Percentiles rank a stretch among this genome's conserved stretches.
These are phyloP conservation scores for Cryptococcus maquisensis DNA, from an alignment of 1,284 basidiomycete genomes.

Conservation along the genomic window DNA sequence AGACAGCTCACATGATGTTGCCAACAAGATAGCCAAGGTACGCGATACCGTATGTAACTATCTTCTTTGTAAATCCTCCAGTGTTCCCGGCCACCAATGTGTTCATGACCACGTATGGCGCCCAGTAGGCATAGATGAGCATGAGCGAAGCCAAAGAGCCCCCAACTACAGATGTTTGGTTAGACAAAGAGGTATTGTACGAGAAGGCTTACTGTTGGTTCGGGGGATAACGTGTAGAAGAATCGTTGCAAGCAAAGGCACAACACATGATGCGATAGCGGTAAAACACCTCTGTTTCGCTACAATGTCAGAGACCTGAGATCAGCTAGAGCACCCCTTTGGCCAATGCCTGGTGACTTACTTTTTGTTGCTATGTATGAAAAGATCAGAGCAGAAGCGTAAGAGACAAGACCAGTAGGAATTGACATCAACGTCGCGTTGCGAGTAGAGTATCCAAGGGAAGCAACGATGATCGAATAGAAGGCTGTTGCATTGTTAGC, in stretches of 20 bases:
- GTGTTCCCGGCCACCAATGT: conserved; percentile 24
- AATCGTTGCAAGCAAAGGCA: conserved; percentile 16
- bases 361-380: conserved; percentile 21
- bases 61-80: conserved; percentile 34
- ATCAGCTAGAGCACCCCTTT: neutral
- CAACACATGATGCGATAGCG: conserved; percentile 11
- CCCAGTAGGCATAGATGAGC: conserved; percentile 26
- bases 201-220: conserved; percentile 20
- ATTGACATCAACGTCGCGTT: conserved; percentile 29
- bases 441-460: conserved; percentile 11
- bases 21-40: conserved; percentile 31
- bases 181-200: conserved; percentile 3
- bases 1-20: conserved; percentile 10
- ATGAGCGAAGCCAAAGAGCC: conserved; percentile 23
- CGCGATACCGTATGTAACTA: conserved; percentile 21
- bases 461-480: conserved; percentile 20
- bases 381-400: conserved; percentile 27
- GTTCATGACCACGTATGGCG: conserved; percentile 26
- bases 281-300: conserved; percentile 8
- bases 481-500: conserved; percentile 1
- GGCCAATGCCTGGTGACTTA: neutral
- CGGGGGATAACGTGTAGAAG: conserved; percentile 20
- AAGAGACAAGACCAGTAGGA: conserved; percentile 36
- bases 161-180: conserved; percentile 1
- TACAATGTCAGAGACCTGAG: neutral